Evolutionary conservation across 345 rosid species (phyloP).

Genomic region (Gossypium turneri): DNA sequence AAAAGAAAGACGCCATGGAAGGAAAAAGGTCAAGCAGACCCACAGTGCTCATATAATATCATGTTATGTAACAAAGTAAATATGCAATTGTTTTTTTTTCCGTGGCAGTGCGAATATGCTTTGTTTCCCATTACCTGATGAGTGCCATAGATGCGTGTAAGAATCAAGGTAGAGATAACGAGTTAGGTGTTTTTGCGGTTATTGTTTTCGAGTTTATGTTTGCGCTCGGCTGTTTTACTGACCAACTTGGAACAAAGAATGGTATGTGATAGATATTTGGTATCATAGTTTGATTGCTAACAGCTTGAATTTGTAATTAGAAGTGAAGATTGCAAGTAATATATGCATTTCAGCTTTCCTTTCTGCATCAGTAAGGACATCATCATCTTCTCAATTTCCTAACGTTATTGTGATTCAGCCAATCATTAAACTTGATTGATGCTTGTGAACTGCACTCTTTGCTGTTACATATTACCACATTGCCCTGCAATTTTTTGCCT

Average conservation of each 20-base stretch:
- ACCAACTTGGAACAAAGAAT: slow-evolving; percentile 32
- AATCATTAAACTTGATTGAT: not conserved
- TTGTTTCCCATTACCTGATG: slow-evolving; percentile 30
- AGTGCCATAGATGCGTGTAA: slow-evolving; percentile 31
- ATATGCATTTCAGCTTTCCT: slow-evolving; percentile 17
- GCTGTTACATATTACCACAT: too few relatives aligned
- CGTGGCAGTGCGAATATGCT: slow-evolving; percentile 49
- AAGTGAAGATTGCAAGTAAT: slow-evolving; percentile 27
- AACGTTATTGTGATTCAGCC: not conserved
- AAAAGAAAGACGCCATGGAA: slow-evolving; percentile 99
- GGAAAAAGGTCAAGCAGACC: slow-evolving; percentile 77
- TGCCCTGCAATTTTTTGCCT: too few relatives aligned
- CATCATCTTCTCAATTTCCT: not conserved
- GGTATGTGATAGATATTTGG: slow-evolving; percentile 34
- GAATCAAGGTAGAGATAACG: slow-evolving; percentile 38
- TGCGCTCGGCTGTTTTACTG: slow-evolving; percentile 38
- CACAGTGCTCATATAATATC: slow-evolving; percentile 39
- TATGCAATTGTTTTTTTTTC: slow-evolving; percentile 34
- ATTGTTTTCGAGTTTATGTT: slow-evolving; percentile 32
- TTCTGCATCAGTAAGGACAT: not conserved
- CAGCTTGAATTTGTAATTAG: slow-evolving; percentile 52
- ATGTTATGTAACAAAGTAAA: slow-evolving; percentile 40
- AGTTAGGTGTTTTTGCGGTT: slow-evolving; percentile 36
- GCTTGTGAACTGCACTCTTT: not conserved
- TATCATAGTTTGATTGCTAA: slow-evolving; percentile 49